Conservation (phyloP, 2,329 filamentous ascomycete species). For the Ophiostoma quercus region DNA sequence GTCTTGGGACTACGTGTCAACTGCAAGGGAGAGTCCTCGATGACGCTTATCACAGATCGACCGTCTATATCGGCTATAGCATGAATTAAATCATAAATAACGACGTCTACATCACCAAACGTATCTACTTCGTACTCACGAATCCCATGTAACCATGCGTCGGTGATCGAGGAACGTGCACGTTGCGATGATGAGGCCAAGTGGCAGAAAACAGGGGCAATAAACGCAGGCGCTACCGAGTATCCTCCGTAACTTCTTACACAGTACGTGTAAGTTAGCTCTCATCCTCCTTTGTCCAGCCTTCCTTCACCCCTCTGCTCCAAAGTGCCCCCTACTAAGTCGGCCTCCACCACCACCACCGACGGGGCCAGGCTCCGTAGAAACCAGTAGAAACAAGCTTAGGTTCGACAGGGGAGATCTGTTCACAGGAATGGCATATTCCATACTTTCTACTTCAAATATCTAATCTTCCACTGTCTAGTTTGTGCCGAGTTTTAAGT, state of each 20-base stretch:
- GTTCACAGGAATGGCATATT: constrained; percentile 9
- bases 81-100: too few species aligned
- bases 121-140: neutral
- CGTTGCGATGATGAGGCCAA: constrained; percentile 23
- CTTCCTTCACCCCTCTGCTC: too few species aligned
- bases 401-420: constrained; percentile 3
- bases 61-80: too few species aligned
- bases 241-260: too few species aligned
- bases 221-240: neutral
- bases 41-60: neutral
- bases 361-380: constrained; percentile 18
- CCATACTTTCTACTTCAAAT: neutral
- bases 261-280: too few species aligned
- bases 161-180: neutral
- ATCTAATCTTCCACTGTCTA: too few species aligned
- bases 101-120: neutral
- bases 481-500: neutral
- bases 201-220: constrained; percentile 24
- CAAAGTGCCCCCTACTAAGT: too few species aligned
- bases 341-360: constrained; percentile 5
- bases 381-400: constrained; percentile 22
- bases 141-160: neutral
- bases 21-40: neutral
- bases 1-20: neutral
- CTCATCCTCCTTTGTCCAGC: neutral